Percentiles rank a stretch among this genome's conserved stretches.
Evolutionary conservation across 2,329 filamentous ascomycete genomes (phyloP).

Genomic region (Capronia coronata): DNA sequence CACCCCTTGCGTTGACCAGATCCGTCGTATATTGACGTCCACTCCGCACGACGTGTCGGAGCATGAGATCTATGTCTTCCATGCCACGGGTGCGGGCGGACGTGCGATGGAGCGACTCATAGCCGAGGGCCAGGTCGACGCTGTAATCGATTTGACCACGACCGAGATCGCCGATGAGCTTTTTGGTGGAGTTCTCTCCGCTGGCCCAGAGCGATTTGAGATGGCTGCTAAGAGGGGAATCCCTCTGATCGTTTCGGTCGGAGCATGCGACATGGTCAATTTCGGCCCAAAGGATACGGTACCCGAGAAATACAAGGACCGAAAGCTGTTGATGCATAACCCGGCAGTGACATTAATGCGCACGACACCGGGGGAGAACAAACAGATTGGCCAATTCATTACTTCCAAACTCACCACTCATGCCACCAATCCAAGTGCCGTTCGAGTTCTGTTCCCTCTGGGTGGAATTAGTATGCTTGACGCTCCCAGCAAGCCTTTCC

Average conservation of each 20-base stretch:
- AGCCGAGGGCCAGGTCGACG: conserved; percentile 53
- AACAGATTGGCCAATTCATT: conserved; percentile 51
- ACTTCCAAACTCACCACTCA: conserved; percentile 45
- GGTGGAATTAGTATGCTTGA: conserved; percentile 58
- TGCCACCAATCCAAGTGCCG: conserved; percentile 36
- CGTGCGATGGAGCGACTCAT: conserved; percentile 62
- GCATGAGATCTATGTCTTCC: conserved; percentile 60
- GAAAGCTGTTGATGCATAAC: conserved; percentile 59
- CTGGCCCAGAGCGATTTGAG: conserved; percentile 51
- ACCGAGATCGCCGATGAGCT: conserved; percentile 61
- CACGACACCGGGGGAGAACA: conserved; percentile 53
- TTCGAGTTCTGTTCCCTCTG: conserved; percentile 54
- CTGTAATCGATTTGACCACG: conserved; percentile 64
- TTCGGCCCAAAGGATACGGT: conserved; percentile 54
- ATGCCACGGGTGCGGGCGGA: conserved; percentile 63
- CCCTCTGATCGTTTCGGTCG: conserved; percentile 51
- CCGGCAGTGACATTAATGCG: conserved; percentile 60
- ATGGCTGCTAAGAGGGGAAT: conserved; percentile 53
- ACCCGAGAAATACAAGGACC: conserved; percentile 48
- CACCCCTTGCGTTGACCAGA: conserved; percentile 55
- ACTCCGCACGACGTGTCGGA: conserved; percentile 27
- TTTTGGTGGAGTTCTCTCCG: conserved; percentile 57
- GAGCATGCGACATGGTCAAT: conserved; percentile 57
- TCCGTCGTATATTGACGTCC: conserved; percentile 36
- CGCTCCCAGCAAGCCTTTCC: conserved; percentile 49